These are phyloP conservation scores for Diaporthe batatas DNA, from an alignment of 2,329 filamentous ascomycete genomes.

Conservation along the genomic window DNA sequence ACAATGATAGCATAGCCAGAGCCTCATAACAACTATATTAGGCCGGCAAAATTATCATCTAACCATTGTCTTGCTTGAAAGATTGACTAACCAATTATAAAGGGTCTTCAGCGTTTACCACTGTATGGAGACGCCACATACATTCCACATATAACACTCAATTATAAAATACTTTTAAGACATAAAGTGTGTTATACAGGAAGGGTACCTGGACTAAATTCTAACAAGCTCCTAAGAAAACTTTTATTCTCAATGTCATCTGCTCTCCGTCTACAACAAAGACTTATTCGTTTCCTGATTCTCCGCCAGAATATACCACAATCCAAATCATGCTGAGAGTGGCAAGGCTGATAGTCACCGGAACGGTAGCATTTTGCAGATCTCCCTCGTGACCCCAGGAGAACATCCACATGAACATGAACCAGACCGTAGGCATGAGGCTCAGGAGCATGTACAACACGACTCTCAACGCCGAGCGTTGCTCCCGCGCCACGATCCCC, in stretches of 20 bases:
- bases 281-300: not conserved
- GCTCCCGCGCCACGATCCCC: conserved; percentile 20
- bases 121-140: no score
- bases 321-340: not conserved
- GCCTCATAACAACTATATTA: no score
- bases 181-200: no score
- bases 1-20: no score
- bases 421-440: conserved; percentile 20
- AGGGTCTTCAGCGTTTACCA: no score
- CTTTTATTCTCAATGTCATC: not conserved
- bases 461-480: conserved; percentile 2
- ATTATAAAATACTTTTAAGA: no score
- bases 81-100: no score
- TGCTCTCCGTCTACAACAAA: not conserved
- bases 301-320: not conserved
- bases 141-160: no score
- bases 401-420: conserved; percentile 21
- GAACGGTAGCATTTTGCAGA: conserved; percentile 12
- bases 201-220: no score
- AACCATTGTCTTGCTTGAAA: no score
- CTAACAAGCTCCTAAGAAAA: no score
- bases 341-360: conserved; percentile 5
- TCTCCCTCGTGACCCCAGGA: conserved; percentile 3
- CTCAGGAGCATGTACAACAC: conserved; percentile 23
- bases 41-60: no score